Percentiles rank a stretch among this genome's conserved stretches.
These are phyloP conservation scores for Suhomyces xylopsoci DNA, from an alignment of 805 yeast genomes.

Conservation along the genomic window DNA sequence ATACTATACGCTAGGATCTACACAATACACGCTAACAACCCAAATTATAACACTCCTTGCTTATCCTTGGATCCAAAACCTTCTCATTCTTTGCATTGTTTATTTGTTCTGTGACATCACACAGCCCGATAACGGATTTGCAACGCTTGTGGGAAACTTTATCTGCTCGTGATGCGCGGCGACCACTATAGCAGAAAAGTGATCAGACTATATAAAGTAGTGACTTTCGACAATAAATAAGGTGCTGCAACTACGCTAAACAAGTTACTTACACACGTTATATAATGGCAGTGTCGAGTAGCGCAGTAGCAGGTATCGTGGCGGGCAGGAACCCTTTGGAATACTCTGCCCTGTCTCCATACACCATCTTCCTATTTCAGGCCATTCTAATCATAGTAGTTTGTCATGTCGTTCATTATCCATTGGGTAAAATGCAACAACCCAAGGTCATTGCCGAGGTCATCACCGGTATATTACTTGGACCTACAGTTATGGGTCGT, in stretches of 20 bases:
- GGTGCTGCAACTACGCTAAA: neutral
- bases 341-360: constrained; percentile 56
- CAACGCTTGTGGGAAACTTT: neutral
- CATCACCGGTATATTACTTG: constrained; percentile 68
- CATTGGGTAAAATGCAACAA: constrained; percentile 60
- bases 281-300: constrained; percentile 33
- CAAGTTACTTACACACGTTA: neutral
- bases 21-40: neutral
- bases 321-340: constrained; percentile 70
- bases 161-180: neutral
- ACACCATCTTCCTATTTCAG: constrained; percentile 70
- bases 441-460: constrained; percentile 85
- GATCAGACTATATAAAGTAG: neutral
- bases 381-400: constrained; percentile 56
- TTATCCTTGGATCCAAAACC: neutral
- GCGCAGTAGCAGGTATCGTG: constrained; percentile 60
- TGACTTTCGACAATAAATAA: neutral
- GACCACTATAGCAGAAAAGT: neutral
- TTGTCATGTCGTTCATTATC: constrained; percentile 59
- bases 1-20: too few species aligned
- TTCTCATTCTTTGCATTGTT: neutral
- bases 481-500: constrained; percentile 73
- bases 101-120: neutral
- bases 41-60: neutral
- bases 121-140: neutral